Conservation (phyloP, 2,329 filamentous ascomycete genomes). For the Phaeoacremonium minimum region DNA sequence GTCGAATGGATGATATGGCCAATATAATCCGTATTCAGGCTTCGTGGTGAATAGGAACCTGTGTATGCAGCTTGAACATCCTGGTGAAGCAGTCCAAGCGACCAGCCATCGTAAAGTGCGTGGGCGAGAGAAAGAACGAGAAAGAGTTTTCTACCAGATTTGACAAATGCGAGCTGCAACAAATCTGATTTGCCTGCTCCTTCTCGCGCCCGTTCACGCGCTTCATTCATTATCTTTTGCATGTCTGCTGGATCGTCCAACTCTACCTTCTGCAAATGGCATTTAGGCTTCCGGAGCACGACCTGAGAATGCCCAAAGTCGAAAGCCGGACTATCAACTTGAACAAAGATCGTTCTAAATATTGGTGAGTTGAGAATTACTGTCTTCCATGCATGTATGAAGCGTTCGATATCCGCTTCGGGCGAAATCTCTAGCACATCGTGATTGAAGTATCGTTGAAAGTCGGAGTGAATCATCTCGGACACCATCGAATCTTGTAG, state of each 20-base stretch:
- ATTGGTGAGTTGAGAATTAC: conserved; percentile 64
- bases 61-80: conserved; percentile 66
- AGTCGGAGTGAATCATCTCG: conserved; percentile 74
- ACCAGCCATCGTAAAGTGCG: conserved; percentile 87
- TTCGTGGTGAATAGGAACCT: conserved; percentile 32
- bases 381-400: conserved; percentile 57
- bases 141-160: conserved; percentile 27
- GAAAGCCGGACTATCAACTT: conserved; percentile 57
- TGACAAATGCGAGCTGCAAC: conserved; percentile 43
- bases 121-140: conserved; percentile 73
- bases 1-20: conserved; percentile 44
- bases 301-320: conserved; percentile 46
- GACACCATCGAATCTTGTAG: conserved; percentile 84
- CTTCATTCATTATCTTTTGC: conserved; percentile 25
- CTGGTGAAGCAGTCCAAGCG: conserved; percentile 67
- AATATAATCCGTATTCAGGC: conserved; percentile 49
- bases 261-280: conserved; percentile 14
- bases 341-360: conserved; percentile 68
- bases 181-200: conserved; percentile 31
- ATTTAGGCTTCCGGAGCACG: conserved; percentile 22
- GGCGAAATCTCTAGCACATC: conserved; percentile 63
- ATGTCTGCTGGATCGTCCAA: conserved; percentile 27
- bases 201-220: conserved; percentile 29
- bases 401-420: conserved; percentile 46
- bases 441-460: conserved; percentile 78